These are phyloP conservation scores for Eucalyptus urophylla DNA, from an alignment of 345 rosid genomes.

Conservation along the genomic window DNA sequence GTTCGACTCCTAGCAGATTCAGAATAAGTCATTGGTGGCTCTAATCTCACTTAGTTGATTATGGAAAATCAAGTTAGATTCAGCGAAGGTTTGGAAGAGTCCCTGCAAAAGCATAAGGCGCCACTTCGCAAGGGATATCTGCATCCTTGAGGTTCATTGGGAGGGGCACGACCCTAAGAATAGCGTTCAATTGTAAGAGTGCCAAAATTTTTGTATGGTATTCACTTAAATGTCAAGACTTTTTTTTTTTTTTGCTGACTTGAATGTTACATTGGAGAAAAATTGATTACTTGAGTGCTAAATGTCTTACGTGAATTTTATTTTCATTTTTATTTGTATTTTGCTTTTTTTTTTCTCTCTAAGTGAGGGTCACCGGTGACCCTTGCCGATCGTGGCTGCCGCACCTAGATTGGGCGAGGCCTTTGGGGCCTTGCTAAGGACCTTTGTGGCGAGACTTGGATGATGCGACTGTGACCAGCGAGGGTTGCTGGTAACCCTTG, in stretches of 20 bases:
- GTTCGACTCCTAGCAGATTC: not conserved
- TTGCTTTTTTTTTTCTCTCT: too few species aligned
- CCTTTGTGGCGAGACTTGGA: too few species aligned
- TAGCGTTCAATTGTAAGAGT: not conserved
- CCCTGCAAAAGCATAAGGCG: not conserved
- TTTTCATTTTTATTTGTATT: too few species aligned
- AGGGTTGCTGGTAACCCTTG: accelerated
- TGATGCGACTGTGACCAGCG: too few species aligned
- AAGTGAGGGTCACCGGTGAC: too few species aligned
- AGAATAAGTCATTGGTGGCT: not conserved
- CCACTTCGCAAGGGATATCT: not conserved
- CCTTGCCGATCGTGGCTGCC: too few species aligned
- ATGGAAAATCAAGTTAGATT: not conserved
- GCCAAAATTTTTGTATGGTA: accelerated
- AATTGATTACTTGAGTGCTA: too few species aligned
- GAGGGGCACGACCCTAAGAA: not conserved
- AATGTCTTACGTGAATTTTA: too few species aligned
- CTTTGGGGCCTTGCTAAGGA: accelerated
- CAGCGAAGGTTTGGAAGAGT: not conserved
- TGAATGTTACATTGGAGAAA: accelerated
- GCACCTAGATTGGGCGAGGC: too few species aligned
- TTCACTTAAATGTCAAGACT: too few species aligned
- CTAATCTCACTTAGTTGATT: not conserved
- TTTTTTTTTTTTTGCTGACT: too few species aligned
- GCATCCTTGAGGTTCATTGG: not conserved